A percentile compares a stretch with the other conserved stretches of the same genome.
Conservation (phyloP, 768 basidiomycete genomes). For the Naganishia vaughanmartiniae region DNA sequence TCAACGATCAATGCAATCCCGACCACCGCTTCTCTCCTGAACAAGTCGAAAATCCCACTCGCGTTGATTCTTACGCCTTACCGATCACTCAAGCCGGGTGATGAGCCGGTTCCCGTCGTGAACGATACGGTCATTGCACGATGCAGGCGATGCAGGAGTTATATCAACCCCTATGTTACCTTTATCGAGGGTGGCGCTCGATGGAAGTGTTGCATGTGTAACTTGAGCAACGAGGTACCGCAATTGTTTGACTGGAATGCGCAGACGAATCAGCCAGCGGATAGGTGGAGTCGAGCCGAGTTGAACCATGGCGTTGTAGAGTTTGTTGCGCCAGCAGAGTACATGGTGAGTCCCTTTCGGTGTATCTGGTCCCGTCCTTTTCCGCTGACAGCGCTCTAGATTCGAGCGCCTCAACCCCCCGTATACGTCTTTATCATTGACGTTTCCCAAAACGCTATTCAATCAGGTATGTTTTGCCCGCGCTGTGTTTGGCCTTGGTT, state of each 20-base stretch:
- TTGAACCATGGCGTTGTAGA: slow-evolving; percentile 92
- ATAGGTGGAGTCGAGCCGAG: slow-evolving; percentile 90
- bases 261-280: slow-evolving; percentile 84
- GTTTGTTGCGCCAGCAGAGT: slow-evolving; percentile 95
- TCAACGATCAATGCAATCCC: slow-evolving; percentile 89
- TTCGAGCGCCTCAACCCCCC: slow-evolving; percentile 93
- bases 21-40: slow-evolving; percentile 77
- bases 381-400: slow-evolving; percentile 31
- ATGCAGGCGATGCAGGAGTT: slow-evolving; percentile 90
- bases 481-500: not conserved
- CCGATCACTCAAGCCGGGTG: slow-evolving; percentile 68
- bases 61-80: slow-evolving; percentile 87
- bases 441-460: slow-evolving; percentile 85
- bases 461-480: slow-evolving; percentile 63
- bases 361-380: not conserved
- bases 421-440: slow-evolving; percentile 97
- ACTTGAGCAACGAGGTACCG: slow-evolving; percentile 95
- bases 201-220: slow-evolving; percentile 99
- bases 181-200: slow-evolving; percentile 97
- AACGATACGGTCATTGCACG: slow-evolving; percentile 93
- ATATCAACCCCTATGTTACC: slow-evolving; percentile 96
- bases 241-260: slow-evolving; percentile 99
- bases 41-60: slow-evolving; percentile 86
- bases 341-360: slow-evolving; percentile 66
- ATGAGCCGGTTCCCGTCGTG: slow-evolving; percentile 81